Conservation (phyloP, 1,139 yeast genomes). For the Zygotorulaspora mrakii region DNA sequence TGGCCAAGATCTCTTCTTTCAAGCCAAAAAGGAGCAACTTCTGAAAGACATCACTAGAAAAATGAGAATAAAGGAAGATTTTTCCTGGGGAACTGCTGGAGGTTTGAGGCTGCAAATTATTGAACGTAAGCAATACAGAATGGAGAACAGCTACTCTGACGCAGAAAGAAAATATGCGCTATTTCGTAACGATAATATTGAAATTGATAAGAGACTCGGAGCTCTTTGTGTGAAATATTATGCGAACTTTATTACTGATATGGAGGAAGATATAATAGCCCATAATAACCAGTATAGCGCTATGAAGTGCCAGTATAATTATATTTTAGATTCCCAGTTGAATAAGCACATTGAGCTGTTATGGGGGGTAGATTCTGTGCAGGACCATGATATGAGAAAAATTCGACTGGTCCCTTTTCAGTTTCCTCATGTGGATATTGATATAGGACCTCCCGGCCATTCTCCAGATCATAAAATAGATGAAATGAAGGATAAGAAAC, state of each 20-base stretch:
- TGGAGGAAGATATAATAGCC: slow-evolving; percentile 54
- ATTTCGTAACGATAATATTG: slow-evolving; percentile 18
- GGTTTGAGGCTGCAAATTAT: slow-evolving; percentile 14
- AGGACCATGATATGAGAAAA: slow-evolving; percentile 59
- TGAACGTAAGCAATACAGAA: slow-evolving; percentile 18
- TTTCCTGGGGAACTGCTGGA: neutral
- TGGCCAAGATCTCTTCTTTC: neutral
- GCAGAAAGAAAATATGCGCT: slow-evolving; percentile 17
- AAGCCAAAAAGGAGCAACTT: slow-evolving; percentile 1
- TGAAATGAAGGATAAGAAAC: slow-evolving; percentile 3
- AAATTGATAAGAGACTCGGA: slow-evolving; percentile 21
- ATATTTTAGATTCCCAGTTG: slow-evolving; percentile 38
- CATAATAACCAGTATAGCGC: slow-evolving; percentile 47
- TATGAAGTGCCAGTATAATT: slow-evolving; percentile 43
- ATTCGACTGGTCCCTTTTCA: slow-evolving; percentile 20
- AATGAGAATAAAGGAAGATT: slow-evolving; percentile 2
- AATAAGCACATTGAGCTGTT: slow-evolving; percentile 25
- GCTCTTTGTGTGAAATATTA: slow-evolving; percentile 36
- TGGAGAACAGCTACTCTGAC: slow-evolving; percentile 20
- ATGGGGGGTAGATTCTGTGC: slow-evolving; percentile 61
- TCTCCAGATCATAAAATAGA: neutral
- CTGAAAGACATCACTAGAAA: neutral
- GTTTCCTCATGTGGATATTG: slow-evolving; percentile 9
- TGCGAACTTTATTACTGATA: slow-evolving; percentile 57
- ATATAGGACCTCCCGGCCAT: slow-evolving; percentile 12